Percentiles rank a stretch among this genome's conserved stretches.
Conservation (phyloP, 768 basidiomycete genomes). For the Lactarius hengduanensis region DNA sequence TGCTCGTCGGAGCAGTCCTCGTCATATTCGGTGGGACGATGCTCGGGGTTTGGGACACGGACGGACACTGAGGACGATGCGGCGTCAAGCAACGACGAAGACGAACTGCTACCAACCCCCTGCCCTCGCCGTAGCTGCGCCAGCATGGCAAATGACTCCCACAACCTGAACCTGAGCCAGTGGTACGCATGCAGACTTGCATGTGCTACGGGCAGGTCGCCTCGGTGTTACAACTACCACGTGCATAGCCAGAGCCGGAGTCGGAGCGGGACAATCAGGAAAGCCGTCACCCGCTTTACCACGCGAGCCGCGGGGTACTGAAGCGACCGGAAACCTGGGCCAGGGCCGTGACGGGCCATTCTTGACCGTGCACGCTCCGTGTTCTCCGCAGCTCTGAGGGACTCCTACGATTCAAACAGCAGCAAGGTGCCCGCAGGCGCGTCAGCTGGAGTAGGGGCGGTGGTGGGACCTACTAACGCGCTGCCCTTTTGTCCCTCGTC, state of each 20-base stretch:
- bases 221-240: slow-evolving; percentile 63
- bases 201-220: slow-evolving; percentile 45
- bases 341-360: background rate
- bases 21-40: slow-evolving; percentile 96
- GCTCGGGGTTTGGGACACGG: slow-evolving; percentile 93
- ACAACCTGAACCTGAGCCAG: slow-evolving; percentile 14
- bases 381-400: too few species aligned
- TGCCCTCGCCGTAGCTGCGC: slow-evolving; percentile 16
- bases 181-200: slow-evolving; percentile 45
- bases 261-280: background rate
- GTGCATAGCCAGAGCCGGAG: slow-evolving; percentile 25
- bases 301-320: too few species aligned
- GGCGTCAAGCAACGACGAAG: slow-evolving; percentile 52
- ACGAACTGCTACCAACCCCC: slow-evolving; percentile 30
- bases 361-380: slow-evolving; percentile 18
- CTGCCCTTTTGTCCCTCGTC: slow-evolving; percentile 2
- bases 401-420: slow-evolving; percentile 58
- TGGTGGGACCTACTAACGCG: slow-evolving; percentile 10
- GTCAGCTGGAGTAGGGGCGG: background rate
- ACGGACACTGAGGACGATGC: slow-evolving; percentile 70
- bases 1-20: slow-evolving; percentile 91
- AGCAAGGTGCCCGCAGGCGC: slow-evolving; percentile 49
- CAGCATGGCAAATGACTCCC: slow-evolving; percentile 26
- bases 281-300: too few species aligned
- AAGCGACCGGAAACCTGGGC: background rate